Evolutionary conservation across 139 green algal species (phyloP).

Genomic region (Deuterostichococcus epilithicus): DNA sequence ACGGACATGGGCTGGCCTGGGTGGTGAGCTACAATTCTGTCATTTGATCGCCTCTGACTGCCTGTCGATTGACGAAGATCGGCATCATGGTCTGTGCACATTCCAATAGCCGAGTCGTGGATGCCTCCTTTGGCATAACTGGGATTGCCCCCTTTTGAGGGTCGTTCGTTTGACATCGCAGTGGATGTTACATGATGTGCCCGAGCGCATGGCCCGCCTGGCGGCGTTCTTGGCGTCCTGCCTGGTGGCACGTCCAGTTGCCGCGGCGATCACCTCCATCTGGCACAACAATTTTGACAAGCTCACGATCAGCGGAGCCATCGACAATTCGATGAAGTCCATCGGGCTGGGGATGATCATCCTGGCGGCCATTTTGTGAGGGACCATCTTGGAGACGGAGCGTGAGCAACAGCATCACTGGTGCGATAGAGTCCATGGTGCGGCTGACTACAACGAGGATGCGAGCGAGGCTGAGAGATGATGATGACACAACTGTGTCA

Average conservation of each 20-base stretch:
- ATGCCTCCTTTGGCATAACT: background rate
- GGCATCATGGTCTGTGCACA: too few species aligned
- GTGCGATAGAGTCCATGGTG: too few species aligned
- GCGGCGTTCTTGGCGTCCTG: background rate
- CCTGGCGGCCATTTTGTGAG: slow-evolving; percentile 24
- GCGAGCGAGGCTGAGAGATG: too few species aligned
- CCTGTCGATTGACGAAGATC: too few species aligned
- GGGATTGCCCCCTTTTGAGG: background rate
- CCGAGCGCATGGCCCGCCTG: background rate
- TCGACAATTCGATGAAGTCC: slow-evolving; percentile 28
- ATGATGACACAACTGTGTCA: too few species aligned
- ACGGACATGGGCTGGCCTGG: background rate
- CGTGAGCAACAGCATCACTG: background rate
- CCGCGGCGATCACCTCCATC: background rate
- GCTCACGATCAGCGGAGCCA: slow-evolving; percentile 8
- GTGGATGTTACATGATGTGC: background rate
- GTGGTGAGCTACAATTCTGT: too few species aligned
- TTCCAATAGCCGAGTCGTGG: too few species aligned
- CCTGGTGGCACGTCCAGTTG: background rate
- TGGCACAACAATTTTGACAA: slow-evolving; percentile 16
- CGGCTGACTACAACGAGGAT: too few species aligned
- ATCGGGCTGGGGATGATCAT: slow-evolving; percentile 37
- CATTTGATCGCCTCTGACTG: too few species aligned
- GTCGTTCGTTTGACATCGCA: background rate
- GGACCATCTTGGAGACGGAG: background rate